phyloP scores from a whole-genome alignment of 371 early-diverging fungal genomes.

The Chytridiales sp. region DNA sequence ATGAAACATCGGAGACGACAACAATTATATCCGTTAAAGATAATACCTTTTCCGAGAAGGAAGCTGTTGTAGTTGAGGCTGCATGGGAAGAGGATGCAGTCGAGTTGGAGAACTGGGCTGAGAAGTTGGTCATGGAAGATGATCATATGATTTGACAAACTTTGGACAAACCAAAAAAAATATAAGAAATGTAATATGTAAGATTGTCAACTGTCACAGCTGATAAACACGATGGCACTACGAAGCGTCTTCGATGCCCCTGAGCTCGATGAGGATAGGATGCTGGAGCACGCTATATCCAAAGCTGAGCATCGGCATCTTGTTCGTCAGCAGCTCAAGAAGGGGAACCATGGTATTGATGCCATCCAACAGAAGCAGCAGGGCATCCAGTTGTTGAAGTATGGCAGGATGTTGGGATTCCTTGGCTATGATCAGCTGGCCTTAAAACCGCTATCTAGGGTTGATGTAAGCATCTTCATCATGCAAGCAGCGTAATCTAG shows the following conservation, averaged over 20 bases:
- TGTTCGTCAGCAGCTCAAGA: constrained; percentile 36
- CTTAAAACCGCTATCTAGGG: constrained; percentile 28
- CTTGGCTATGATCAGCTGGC: constrained; percentile 40
- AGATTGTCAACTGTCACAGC: not conserved
- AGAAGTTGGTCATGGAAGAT: too few relatives aligned
- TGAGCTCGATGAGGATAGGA: constrained; percentile 15
- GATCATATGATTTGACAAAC: too few relatives aligned
- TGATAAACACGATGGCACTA: not conserved
- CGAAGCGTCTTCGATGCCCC: constrained; percentile 14
- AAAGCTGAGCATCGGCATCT: constrained; percentile 34
- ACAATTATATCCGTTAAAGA: not conserved
- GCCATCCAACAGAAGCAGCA: not conserved
- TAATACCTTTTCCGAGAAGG: not conserved
- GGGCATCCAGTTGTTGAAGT: constrained; percentile 13
- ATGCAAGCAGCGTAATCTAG: too few relatives aligned
- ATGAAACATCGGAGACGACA: not conserved
- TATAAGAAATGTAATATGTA: not conserved
- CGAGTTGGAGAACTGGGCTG: constrained; percentile 40
- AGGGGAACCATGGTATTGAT: constrained; percentile 12
- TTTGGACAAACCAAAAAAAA: not conserved
- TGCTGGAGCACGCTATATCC: constrained; percentile 23
- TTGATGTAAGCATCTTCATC: constrained; percentile 41
- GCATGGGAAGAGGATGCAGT: constrained; percentile 46
- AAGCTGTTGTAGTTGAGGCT: not conserved
- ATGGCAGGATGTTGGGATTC: constrained; percentile 26